These are phyloP conservation scores for Chlamydomonas applanata DNA, from an alignment of 139 green algal genomes.

Conservation along the genomic window DNA sequence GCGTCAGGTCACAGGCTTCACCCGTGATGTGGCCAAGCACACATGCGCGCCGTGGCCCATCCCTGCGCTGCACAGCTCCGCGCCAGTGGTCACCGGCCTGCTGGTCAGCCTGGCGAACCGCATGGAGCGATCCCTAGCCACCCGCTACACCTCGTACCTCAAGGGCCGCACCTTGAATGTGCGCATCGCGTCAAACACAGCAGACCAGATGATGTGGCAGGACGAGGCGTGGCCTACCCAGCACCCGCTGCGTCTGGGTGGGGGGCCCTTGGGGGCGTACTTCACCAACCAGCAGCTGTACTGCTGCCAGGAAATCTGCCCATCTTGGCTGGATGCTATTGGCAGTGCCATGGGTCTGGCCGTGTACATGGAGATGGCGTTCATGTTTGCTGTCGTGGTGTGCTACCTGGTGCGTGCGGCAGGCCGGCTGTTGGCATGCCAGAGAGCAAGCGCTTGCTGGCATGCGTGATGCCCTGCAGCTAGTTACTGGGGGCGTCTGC, in stretches of 20 bases:
- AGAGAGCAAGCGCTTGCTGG: too few relatives aligned
- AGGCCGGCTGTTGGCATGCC: too few relatives aligned
- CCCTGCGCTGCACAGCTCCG: background rate
- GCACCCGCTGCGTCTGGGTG: background rate
- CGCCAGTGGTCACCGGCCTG: background rate
- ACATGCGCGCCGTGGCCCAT: background rate
- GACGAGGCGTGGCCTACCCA: background rate
- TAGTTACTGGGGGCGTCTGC: too few relatives aligned
- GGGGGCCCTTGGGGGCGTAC: background rate
- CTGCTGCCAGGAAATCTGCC: conserved; percentile 2
- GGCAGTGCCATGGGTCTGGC: background rate
- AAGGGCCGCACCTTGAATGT: background rate
- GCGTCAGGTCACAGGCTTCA: background rate
- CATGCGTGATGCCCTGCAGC: too few relatives aligned
- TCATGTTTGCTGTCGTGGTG: too few relatives aligned
- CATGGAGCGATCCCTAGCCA: background rate
- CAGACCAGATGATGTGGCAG: background rate
- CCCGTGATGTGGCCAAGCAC: background rate
- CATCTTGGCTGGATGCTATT: background rate
- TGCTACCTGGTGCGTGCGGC: too few relatives aligned
- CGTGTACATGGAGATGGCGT: too few relatives aligned
- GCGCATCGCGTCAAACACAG: too few relatives aligned
- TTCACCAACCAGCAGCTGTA: conserved; percentile 7
- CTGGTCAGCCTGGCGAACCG: background rate
- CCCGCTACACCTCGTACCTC: background rate